Base-by-base conservation (phyloP, 768 basidiomycete genomes). In the Pleurotus giganteus region DNA sequence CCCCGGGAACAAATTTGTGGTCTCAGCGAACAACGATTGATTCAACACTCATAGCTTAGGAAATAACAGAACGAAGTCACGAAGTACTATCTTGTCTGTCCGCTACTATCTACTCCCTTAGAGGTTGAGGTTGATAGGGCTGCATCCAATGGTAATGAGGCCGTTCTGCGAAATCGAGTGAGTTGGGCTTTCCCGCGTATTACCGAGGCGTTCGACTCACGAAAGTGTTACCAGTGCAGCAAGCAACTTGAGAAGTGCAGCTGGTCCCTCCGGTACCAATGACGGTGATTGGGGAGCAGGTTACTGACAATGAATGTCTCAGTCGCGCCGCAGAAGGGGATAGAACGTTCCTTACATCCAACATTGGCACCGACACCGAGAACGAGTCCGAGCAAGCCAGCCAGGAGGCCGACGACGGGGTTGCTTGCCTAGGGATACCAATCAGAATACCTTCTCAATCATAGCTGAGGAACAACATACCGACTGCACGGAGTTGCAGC, bases 161-260 rank as follows among this genome's bases (percentile, higher is more conserved):
- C 65, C 63, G 21, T 58, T 52, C 50, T 52, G 34, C 11, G 2
- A 41, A 27, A 21, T 19, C 7, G 26, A 15, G 24, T 47, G 4
- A 51, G 34, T 26, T 44, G 42, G 19, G 24, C 17, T 26, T 17
- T 19, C 13, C 31, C 11, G 7, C 55, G 60, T 57, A 8, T 36
- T 37, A 7, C 47, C 23, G 4, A 41, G 8, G 4, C 19, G 23
- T 19, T 26, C 12, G 52, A 55, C 64, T 36, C 46, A 66, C 65
- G 50, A 60, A 60, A 28, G 34, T 32, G 58, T 62, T 62, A 15
- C 54, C 12, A 17, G 42, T 54, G 59, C 66, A 67, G 54, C 66
- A 67, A 9, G 59, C 58, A 23, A 63, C 57, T 34, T 61, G 53
- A 8, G 32, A 28, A 19, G 41, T 45, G 50, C 63, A 61, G 15